Conservation (phyloP, 1,284 basidiomycete species). For the Pterulicium gracile region DNA sequence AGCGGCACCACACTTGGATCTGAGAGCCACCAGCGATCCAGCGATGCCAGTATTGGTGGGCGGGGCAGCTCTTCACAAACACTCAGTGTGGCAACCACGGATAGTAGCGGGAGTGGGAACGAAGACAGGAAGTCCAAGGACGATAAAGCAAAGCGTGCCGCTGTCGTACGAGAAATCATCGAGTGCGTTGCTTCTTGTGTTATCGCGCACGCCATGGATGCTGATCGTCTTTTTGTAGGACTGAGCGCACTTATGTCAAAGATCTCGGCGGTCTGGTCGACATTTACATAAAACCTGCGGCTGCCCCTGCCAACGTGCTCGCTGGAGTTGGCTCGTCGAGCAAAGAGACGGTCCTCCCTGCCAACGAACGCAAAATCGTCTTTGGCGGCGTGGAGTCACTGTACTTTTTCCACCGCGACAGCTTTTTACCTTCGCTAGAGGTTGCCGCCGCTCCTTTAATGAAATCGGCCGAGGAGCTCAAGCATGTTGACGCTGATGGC, state of each 20-base stretch:
- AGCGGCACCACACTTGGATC: slow-evolving; percentile 27
- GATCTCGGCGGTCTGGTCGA: slow-evolving; percentile 88
- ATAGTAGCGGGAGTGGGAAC: slow-evolving; percentile 47
- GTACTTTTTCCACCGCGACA: slow-evolving; percentile 86
- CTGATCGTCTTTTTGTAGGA: slow-evolving; percentile 37
- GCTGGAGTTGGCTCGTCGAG: slow-evolving; percentile 50
- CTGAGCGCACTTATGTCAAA: slow-evolving; percentile 92
- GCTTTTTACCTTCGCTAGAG: slow-evolving; percentile 85
- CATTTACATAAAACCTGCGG: slow-evolving; percentile 88
- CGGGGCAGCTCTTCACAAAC: slow-evolving; percentile 55
- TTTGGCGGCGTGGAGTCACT: slow-evolving; percentile 89
- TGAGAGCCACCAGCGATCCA: slow-evolving; percentile 45
- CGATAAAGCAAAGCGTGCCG: slow-evolving; percentile 70
- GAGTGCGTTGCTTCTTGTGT: slow-evolving; percentile 41
- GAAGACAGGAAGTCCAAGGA: slow-evolving; percentile 84
- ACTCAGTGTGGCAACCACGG: slow-evolving; percentile 62
- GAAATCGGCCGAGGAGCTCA: slow-evolving; percentile 30
- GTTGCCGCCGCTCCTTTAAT: slow-evolving; percentile 61
- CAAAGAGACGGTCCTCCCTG: slow-evolving; percentile 83
- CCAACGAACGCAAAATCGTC: slow-evolving; percentile 80
- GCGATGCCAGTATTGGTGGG: slow-evolving; percentile 44
- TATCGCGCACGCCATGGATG: slow-evolving; percentile 8
- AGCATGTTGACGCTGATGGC: slow-evolving; percentile 58
- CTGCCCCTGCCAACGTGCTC: slow-evolving; percentile 59
- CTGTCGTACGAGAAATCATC: slow-evolving; percentile 78